Percentiles rank a stretch among this genome's conserved stretches.
phyloP scores from a whole-genome alignment of 1,284 basidiomycete species.

The Pulveroboletus ridleyi region DNA sequence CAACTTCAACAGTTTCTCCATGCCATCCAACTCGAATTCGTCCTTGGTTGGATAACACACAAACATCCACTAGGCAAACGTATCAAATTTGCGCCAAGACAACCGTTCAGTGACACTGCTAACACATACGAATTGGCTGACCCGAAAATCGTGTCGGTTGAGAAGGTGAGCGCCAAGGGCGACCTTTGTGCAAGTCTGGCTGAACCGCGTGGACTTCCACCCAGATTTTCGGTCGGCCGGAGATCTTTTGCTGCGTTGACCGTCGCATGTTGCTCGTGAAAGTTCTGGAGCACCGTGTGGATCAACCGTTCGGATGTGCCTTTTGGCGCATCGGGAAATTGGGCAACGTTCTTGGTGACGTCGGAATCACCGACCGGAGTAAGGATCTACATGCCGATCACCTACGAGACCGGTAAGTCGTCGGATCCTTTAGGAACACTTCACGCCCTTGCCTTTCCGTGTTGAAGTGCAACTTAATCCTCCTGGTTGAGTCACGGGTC shows the following conservation, averaged over 20 bases:
- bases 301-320: slow-evolving; percentile 55
- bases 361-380: slow-evolving; percentile 47
- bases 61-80: slow-evolving; percentile 46
- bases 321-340: slow-evolving; percentile 51
- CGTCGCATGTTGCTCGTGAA: slow-evolving; percentile 30
- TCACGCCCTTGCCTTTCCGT: slow-evolving; percentile 23
- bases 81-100: slow-evolving; percentile 49
- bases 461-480: slow-evolving; percentile 46
- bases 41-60: slow-evolving; percentile 50
- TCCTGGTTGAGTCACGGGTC: slow-evolving; percentile 51
- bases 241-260: slow-evolving; percentile 46
- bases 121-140: slow-evolving; percentile 24
- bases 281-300: slow-evolving; percentile 45
- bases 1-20: slow-evolving; percentile 43
- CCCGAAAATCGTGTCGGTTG: slow-evolving; percentile 48
- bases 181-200: slow-evolving; percentile 46
- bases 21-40: slow-evolving; percentile 48
- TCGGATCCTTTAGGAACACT: neutral
- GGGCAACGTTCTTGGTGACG: slow-evolving; percentile 53
- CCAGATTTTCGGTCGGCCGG: slow-evolving; percentile 46
- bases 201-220: slow-evolving; percentile 48
- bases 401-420: slow-evolving; percentile 23
- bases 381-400: slow-evolving; percentile 50
- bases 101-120: neutral
- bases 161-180: slow-evolving; percentile 43